phyloP scores from a whole-genome alignment of 2,329 filamentous ascomycete genomes.

The Claviceps sp. region DNA sequence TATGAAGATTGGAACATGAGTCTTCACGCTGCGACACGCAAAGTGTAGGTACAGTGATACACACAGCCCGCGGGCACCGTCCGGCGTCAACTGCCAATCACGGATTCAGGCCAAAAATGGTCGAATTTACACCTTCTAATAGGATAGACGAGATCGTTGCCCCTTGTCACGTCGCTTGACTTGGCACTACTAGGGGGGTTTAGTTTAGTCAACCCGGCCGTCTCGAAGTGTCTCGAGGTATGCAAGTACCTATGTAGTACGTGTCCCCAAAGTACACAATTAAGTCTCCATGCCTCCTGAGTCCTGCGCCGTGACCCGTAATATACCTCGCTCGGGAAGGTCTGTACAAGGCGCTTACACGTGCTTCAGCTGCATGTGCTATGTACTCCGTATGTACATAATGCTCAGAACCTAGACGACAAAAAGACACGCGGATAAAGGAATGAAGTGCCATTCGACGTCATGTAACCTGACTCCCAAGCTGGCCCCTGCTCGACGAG shows the following conservation, averaged over 20 bases:
- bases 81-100: neutral
- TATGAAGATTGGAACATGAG: neutral
- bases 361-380: too few relatives aligned
- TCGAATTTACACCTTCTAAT: neutral
- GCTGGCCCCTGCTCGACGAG: neutral
- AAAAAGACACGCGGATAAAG: neutral
- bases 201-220: too few relatives aligned
- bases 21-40: neutral
- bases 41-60: neutral
- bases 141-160: neutral
- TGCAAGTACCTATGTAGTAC: neutral
- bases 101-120: neutral
- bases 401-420: neutral
- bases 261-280: neutral
- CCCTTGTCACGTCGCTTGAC: neutral
- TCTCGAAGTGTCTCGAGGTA: too few relatives aligned
- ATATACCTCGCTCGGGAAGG: too few relatives aligned
- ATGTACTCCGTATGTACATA: too few relatives aligned
- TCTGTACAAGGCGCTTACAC: too few relatives aligned
- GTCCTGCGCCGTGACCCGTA: too few relatives aligned
- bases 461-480: neutral
- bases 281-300: too few relatives aligned
- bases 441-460: neutral
- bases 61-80: neutral
- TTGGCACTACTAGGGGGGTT: too few relatives aligned